Evolutionary conservation across 2,329 filamentous ascomycete genomes (phyloP), one percentile per base, ranked within the genome.

Genomic region (Colletotrichum noveboracense): DNA sequence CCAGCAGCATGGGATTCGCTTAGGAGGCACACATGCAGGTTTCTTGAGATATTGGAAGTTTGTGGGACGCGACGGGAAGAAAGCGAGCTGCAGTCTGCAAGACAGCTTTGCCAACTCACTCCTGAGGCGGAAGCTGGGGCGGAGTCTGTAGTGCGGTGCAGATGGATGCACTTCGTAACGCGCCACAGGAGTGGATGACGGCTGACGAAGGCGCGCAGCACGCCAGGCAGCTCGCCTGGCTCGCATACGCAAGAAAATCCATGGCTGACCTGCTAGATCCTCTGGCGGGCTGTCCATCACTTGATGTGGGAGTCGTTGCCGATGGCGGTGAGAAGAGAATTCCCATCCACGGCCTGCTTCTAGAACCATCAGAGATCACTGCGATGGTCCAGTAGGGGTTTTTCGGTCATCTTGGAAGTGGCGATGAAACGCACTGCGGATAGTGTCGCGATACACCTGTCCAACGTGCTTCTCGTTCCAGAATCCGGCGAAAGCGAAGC

Each of bases 261-360:
- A 34, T 64, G 43, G 69, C 62, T 75, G 73, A 72, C 56, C 36
- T 21, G 43, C 30, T 38, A 16, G 56, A 56, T 64, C 56, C 62
- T 67, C 43, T 67, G 60, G 52, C 14, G 56, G 36, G 58, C n/a
- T 43, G 60, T 48, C 43, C 43, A 21, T 21, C 43, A 21, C 43
- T 52, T 74, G 60, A 58, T 71, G 62, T 71, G 69, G 72, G 55
- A 56, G 38, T 43, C 16, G 13, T 21, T 52, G 38, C 24, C 56
- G 70, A 69, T 36, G 24, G 74, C 74, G 70, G 70, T 69, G 70
- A 74, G 70, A 68, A 21, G 65, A 74, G 48, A 68, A 8, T 6
- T 36, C 43, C 58, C 24, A 28, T 12, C 6, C 58, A 30, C 48
- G 34, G n/a, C 34, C n/a, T 34, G 32, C 18, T 36, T 34, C 43